Base-by-base conservation (phyloP, 2,329 filamentous ascomycete genomes). In the Knufia petricola region DNA sequence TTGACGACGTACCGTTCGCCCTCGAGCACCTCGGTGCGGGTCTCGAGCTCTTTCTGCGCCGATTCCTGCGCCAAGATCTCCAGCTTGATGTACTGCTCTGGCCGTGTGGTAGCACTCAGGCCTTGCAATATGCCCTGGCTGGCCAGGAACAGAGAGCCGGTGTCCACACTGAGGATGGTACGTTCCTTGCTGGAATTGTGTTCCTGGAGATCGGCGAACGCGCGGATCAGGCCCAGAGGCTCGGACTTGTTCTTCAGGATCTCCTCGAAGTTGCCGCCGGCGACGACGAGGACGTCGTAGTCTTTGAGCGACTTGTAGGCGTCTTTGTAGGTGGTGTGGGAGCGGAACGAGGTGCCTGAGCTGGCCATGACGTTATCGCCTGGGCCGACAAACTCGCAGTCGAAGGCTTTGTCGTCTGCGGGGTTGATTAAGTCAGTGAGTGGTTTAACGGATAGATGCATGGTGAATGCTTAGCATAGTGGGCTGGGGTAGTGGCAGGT, bases 1-100 rank as follows among this genome's bases (percentile, higher is more conserved):
- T 94, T 94, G 65, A 94, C 87, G 17, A 94, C 86, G 63, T 92
- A 94, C 61, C 86, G 78, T 61, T 76, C 75, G 55, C 86, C 82
- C 62, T 92, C 85, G 61, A 90, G 77, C 55, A 92, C 84, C 61
- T 92, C 85, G 59, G 85, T 87, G 62, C 85, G 82, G 70, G 88
- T 83, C 49, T 79, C 77, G 57, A 84, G 72, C 64, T 85, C 80
- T 54, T 80, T 75, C 50, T 79, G 78, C 39, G 84, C 78, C 41
- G 81, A 79, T 55, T 86, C 81, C 65, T 84, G 85, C 73, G 84
- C 88, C 58, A 88, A 69, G 59, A 81, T 88, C 73, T 92, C 87
- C 62, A 94, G 80, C 56, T 79, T 83, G 64, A 85, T 87, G 60
- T 88, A 76, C 69, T 74, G 81, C 67, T 92, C 85, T 52, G 85